Percentiles rank a stretch among this genome's conserved stretches.
These are phyloP conservation scores for Jacaranda mimosifolia DNA, from an alignment of 257 asterid genomes.

Conservation along the genomic window DNA sequence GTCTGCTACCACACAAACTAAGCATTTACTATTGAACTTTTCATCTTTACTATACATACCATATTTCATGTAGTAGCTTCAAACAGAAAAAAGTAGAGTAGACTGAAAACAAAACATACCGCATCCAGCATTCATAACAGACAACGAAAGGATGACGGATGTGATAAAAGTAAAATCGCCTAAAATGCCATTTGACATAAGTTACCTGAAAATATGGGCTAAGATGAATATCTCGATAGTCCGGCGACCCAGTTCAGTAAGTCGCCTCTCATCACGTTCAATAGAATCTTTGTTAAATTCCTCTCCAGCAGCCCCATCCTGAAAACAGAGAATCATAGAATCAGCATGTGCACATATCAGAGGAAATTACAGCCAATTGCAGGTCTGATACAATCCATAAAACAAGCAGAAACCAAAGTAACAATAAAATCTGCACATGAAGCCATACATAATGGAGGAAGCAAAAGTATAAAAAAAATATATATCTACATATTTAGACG, in stretches of 20 bases:
- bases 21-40: too few relatives aligned
- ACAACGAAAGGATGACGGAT: background rate
- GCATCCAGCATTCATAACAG: conserved; percentile 43
- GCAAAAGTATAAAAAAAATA: background rate
- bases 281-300: conserved; percentile 79
- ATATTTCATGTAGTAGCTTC: background rate
- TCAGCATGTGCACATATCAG: conserved; percentile 25
- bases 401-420: conserved; percentile 3
- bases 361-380: background rate
- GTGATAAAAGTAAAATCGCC: too few relatives aligned
- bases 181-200: background rate
- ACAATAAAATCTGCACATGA: background rate
- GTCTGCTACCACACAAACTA: too few relatives aligned
- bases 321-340: conserved; percentile 31
- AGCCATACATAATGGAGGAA: background rate
- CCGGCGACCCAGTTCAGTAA: conserved; percentile 94
- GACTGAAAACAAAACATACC: conserved; percentile 39
- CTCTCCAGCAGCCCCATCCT: conserved; percentile 91
- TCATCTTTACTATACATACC: background rate
- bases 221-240: conserved; percentile 91
- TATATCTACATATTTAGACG: background rate
- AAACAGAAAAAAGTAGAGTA: background rate
- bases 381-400: background rate
- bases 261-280: conserved; percentile 89
- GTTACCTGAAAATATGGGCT: conserved; percentile 87